phyloP scores from a whole-genome alignment of 108 stramenopile species.

The Skeletonema potamos region DNA sequence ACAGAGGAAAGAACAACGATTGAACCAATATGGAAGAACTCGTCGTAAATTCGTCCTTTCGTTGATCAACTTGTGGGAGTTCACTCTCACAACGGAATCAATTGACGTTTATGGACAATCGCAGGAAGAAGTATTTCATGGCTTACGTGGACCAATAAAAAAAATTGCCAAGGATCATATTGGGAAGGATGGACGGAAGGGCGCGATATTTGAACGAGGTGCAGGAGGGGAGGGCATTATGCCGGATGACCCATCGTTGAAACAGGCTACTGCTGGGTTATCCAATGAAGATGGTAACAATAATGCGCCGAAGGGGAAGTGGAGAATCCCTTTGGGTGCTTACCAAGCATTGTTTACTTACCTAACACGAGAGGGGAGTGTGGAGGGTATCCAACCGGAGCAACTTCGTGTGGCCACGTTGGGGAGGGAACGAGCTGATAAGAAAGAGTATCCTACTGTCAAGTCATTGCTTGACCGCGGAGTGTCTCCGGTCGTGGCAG shows the following conservation, averaged over 20 bases:
- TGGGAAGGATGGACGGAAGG: constrained; percentile 57
- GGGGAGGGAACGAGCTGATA: constrained; percentile 65
- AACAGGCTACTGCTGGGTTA: background rate
- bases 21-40: background rate
- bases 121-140: constrained; percentile 11
- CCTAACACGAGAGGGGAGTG: constrained; percentile 36
- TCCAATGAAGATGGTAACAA: background rate
- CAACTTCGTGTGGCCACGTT: constrained; percentile 75
- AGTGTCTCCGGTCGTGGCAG: constrained; percentile 59
- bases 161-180: constrained; percentile 57
- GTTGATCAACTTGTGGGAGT: constrained; percentile 73
- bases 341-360: constrained; percentile 71
- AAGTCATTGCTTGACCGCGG: constrained; percentile 54
- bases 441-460: constrained; percentile 53
- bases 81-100: constrained; percentile 65
- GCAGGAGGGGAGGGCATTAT: constrained; percentile 6
- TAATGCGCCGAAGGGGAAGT: constrained; percentile 48
- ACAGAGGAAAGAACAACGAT: background rate
- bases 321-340: constrained; percentile 82
- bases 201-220: constrained; percentile 39
- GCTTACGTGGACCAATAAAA: constrained; percentile 62
- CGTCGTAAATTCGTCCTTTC: constrained; percentile 44
- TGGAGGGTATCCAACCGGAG: constrained; percentile 60
- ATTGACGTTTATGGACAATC: constrained; percentile 3
- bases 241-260: constrained; percentile 29